Evolutionary conservation across 2,329 filamentous ascomycete species (phyloP), one percentile per base, ranked within the genome.

Genomic region (Colletotrichum melonis): DNA sequence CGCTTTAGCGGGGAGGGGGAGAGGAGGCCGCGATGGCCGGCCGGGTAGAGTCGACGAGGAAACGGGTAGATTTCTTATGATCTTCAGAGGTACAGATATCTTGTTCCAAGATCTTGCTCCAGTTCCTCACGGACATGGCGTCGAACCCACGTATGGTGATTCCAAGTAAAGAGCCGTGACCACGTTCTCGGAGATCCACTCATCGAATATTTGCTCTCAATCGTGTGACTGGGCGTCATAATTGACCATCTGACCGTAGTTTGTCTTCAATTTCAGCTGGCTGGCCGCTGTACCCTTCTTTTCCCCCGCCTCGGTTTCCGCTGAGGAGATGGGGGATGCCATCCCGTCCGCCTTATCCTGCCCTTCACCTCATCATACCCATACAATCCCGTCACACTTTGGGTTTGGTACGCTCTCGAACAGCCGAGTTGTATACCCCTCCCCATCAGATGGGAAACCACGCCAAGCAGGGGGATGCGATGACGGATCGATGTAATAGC

Each of bases 401-500:
- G 7, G 4, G 5, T 22, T 49, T 49, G 42, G 19, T 22, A 35
- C 11, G 42, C 19, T n/a, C 42, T 22, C 42, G 19, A 22, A 49
- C 9, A 49, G 42, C 19, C 19, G 42, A 49, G n/a, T 54, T 14
- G 24, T 28, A 16, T 19, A 16, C 24, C 38, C 59, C 59, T 62
- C 38, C 46, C 16, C 32, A 14, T 38, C 42, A 9, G 42, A 19
- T 63, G 28, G 42, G 26, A 35, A 63, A 22, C 5, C 60, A 54
- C 46, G 24, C 46, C 46, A 35, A 63, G 46, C 46, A 63, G 62
- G 62, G 46, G 42, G 42, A 63, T 9, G 46, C 62, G 46, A 55
- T 63, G 62, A 63, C 30, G 46, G 19, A 38, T 55, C 46, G 14
- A 54, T 63, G 46, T 49, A 35, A 54, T 52, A 55, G 46, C 12